These are phyloP conservation scores for Suillus placidus DNA, from an alignment of 768 basidiomycete genomes.

Conservation along the genomic window DNA sequence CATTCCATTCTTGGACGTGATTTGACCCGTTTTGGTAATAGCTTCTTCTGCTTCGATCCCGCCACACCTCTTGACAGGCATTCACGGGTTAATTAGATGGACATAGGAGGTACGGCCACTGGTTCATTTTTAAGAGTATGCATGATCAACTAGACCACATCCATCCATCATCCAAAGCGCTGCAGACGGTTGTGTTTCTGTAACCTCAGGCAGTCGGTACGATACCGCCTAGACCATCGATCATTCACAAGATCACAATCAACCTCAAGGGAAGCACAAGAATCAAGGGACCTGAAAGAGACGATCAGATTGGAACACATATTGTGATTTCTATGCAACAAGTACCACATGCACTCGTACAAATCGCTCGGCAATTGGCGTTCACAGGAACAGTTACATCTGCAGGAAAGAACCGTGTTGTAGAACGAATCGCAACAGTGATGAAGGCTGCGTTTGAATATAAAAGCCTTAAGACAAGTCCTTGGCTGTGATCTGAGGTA, in stretches of 20 bases:
- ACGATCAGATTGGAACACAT: slow-evolving; percentile 4
- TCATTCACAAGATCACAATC: slow-evolving; percentile 7
- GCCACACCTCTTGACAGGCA: slow-evolving; percentile 32
- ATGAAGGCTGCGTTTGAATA: background rate
- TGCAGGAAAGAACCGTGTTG: background rate
- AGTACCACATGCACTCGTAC: slow-evolving; percentile 1
- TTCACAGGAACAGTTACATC: background rate
- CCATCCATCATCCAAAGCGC: background rate
- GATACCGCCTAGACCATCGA: background rate
- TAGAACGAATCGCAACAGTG: background rate
- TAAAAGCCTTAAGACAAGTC: background rate
- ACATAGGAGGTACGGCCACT: background rate
- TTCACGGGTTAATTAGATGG: slow-evolving; percentile 27
- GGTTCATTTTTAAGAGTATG: background rate
- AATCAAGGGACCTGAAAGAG: slow-evolving; percentile 5
- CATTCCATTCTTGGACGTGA: slow-evolving; percentile 37
- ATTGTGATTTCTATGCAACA: slow-evolving; percentile 2
- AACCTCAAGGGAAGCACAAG: slow-evolving; percentile 5
- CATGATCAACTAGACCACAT: background rate
- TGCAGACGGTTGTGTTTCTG: no score
- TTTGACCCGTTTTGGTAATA: slow-evolving; percentile 29
- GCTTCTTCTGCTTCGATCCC: slow-evolving; percentile 32
- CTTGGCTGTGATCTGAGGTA: background rate
- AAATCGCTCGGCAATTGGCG: background rate
- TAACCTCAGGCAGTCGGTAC: background rate